Evolutionary conservation across 768 basidiomycete genomes (phyloP), one percentile per base, ranked within the genome.

Genomic region (Serendipita indica): DNA sequence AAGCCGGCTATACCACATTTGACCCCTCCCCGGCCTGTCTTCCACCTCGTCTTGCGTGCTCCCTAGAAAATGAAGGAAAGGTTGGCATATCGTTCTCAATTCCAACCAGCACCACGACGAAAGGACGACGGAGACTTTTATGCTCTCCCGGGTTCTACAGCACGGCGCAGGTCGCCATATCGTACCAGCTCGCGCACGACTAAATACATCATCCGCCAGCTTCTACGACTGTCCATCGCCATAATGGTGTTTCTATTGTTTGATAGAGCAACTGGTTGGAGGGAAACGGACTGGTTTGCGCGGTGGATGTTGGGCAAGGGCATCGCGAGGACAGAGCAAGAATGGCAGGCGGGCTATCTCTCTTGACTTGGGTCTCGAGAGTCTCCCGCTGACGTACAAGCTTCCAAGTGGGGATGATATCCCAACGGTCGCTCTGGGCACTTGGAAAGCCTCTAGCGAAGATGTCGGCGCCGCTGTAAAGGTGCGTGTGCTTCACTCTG

Each of bases 391-490:
- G 22, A 52, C 7, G 16, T 84, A 74, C 64, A 75, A 73, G 0
- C 71, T 86, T 13, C 79, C 81, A 3, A 83, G 82, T 33, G 84
- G 84, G 0, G 79, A 82, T 63, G 74, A 75, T 61, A 84, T 86
- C 30, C 84, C 84, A 0, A 73, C 78, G 12, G 75, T 85, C 43
- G 83, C 83, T 3, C 73, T 85, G 20, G 82, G 82, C 81, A 69
- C 35, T 14, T 85, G 82, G 83, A 74, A 79, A 62, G 75, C 84
- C 22, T 65, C 64, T 12, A 69, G 58, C 33, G 78, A 74, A 39
- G 77, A 84, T 62, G 86, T 87, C 39, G 84, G 83, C 1, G 67
- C 69, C 13, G 84, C 85, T 20, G 83, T 88, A 60, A 80, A 79
- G 72, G 81, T 77, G 49, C 0, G 64, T 25, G n/a, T 30, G 3